Base-by-base conservation (phyloP, 345 rosid species). In the Hypericum perforatum region DNA sequence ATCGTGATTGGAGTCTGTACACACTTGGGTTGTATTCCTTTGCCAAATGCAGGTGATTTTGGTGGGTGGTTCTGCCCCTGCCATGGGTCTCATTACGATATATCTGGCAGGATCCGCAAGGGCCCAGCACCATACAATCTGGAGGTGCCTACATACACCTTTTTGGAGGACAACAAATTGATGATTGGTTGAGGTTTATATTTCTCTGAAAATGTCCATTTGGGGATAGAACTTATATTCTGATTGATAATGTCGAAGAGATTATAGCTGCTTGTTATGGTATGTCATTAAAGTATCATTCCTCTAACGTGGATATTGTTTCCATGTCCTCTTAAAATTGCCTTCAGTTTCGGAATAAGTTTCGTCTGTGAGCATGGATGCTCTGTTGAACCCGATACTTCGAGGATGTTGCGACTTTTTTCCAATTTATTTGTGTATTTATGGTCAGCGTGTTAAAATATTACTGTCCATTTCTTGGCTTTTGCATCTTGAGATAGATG, bases 171-270 rank as follows among this genome's bases (percentile, higher is more conserved):
- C 14, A 44, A 44, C 48, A 44, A 44, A 7, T 44, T 44, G 48
- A n/a, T 44, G 48, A 44, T 44, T 44, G 48, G 48, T 44, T 44
- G 48, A 44, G 32, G 8, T 42, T 54, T 51, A 40, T 61, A 29
- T 11, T 14, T 43, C 7, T 16, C 15, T 16, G 11, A 45, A 16
- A 12, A n/a, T 44, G 46, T 16, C 49, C 36, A 16, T 58, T 36
- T 46, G 61, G 61, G 38, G 38, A 54, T 37, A 15, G 10, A 40
- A 37, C 22, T 36, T 45, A 60, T 29, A 6, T 46, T 58, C 66
- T 47, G 22, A 39, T 59, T 43, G 80, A 80, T 74, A 67, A 76
- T 74, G 80, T 42, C 46, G 63, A 76, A 72, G 71, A 71, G 48
- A 57, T 49, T 53, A 15, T 11, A 16, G 51, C 56, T 65, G 59